Evolutionary conservation across 495 filamentous ascomycete genomes (phyloP).

Genomic region (Penicillium manginii): DNA sequence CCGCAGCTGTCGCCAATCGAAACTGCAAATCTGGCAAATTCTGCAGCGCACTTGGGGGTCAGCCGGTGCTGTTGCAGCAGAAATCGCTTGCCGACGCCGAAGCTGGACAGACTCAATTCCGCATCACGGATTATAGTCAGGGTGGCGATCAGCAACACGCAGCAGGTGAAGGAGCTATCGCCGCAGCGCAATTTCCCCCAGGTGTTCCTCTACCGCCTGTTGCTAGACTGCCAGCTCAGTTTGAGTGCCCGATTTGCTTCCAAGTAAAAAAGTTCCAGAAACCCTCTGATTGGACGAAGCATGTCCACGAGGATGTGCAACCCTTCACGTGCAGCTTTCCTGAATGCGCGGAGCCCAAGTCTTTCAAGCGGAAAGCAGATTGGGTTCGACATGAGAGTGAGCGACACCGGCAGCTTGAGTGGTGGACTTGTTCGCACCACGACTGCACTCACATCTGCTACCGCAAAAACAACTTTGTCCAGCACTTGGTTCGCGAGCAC

Average conservation of each 20-base stretch:
- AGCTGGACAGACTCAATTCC: conserved; percentile 53
- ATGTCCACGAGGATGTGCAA: conserved; percentile 93
- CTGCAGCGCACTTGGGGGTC: conserved; percentile 69
- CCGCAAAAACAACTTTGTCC: conserved; percentile 93
- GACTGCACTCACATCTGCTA: conserved; percentile 87
- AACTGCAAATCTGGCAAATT: conserved; percentile 63
- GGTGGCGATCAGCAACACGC: conserved; percentile 66
- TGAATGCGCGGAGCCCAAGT: conserved; percentile 83
- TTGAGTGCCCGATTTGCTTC: conserved; percentile 93
- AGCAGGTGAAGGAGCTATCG: conserved; percentile 67
- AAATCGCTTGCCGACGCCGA: conserved; percentile 47
- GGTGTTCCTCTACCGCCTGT: conserved; percentile 87
- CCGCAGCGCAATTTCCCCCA: conserved; percentile 71
- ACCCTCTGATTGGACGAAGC: conserved; percentile 98
- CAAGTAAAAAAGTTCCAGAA: conserved; percentile 88
- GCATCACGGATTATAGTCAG: conserved; percentile 53
- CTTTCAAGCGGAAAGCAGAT: conserved; percentile 96
- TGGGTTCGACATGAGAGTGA: conserved; percentile 98
- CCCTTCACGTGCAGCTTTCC: conserved; percentile 95
- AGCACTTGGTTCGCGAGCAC: conserved; percentile 93
- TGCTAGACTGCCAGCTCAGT: conserved; percentile 77
- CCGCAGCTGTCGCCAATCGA: conserved; percentile 51
- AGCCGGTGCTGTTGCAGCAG: conserved; percentile 52
- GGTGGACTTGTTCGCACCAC: conserved; percentile 83
- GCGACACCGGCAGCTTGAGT: conserved; percentile 87